Conservation (phyloP, 2,329 filamentous ascomycete species). For the Xylaria sp. region DNA sequence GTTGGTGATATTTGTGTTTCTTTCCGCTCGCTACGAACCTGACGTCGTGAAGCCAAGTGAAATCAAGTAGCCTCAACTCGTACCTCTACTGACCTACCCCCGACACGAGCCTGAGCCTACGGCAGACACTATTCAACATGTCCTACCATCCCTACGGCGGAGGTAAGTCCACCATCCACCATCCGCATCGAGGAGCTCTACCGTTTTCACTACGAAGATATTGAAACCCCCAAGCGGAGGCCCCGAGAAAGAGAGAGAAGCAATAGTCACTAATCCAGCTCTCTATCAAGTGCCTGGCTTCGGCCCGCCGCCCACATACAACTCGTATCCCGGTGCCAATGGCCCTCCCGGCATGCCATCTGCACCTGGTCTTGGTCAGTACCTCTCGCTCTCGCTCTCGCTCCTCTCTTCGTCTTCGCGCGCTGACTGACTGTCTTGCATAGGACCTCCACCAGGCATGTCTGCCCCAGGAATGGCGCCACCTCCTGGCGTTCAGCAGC, state of each 20-base stretch:
- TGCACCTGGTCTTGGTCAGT: slow-evolving; percentile 84
- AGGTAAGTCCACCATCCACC: slow-evolving; percentile 52
- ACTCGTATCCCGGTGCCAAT: slow-evolving; percentile 71
- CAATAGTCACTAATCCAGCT: slow-evolving; percentile 38
- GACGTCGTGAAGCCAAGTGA: background rate
- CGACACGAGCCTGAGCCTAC: slow-evolving; percentile 3
- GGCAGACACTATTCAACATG: slow-evolving; percentile 54
- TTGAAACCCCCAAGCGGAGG: background rate
- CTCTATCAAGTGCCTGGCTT: slow-evolving; percentile 66
- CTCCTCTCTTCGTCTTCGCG: slow-evolving; percentile 27
- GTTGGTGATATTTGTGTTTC: slow-evolving; percentile 24
- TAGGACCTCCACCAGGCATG: slow-evolving; percentile 83
- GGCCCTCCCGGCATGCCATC: slow-evolving; percentile 76
- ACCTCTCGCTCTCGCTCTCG: background rate
- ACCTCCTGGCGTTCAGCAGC: slow-evolving; percentile 81
- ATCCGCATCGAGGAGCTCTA: slow-evolving; percentile 6
- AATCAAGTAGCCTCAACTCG: background rate
- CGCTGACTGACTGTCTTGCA: slow-evolving; percentile 41
- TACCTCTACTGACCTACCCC: background rate
- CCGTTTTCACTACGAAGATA: background rate
- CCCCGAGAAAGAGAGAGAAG: background rate
- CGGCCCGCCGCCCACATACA: slow-evolving; percentile 79
- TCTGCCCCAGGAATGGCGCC: slow-evolving; percentile 83
- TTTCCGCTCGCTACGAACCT: background rate
- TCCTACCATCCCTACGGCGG: slow-evolving; percentile 68